A percentile compares a stretch with the other conserved stretches of the same genome.
These are phyloP conservation scores for Combretum micranthum DNA, from an alignment of 345 rosid genomes.

Conservation along the genomic window DNA sequence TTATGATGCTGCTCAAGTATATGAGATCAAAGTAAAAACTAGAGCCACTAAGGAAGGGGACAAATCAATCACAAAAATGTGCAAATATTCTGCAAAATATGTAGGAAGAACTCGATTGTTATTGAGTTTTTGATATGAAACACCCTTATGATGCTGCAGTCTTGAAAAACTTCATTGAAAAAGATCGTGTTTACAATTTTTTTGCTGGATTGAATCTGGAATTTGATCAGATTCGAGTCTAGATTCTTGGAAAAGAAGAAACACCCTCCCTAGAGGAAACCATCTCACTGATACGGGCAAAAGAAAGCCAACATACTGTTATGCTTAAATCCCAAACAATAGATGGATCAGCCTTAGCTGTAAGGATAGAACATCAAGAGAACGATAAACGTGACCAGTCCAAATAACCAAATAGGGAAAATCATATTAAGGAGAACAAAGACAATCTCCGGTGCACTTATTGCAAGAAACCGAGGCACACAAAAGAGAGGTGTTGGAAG, in stretches of 20 bases:
- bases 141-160: neutral
- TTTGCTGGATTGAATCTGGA: neutral
- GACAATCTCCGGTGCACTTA: neutral
- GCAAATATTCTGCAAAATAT: too few species aligned
- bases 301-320: constrained; percentile 1
- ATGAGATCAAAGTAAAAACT: too few species aligned
- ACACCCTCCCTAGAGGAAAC: neutral
- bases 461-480: neutral
- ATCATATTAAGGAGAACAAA: constrained; percentile 3
- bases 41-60: too few species aligned
- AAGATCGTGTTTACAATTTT: constrained; percentile 2
- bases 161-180: constrained; percentile 1
- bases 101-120: too few species aligned
- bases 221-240: too few species aligned
- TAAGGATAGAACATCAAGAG: neutral
- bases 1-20: too few species aligned
- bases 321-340: neutral
- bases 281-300: neutral
- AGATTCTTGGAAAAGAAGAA: constrained; percentile 3
- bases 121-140: neutral
- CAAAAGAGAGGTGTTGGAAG: constrained; percentile 2
- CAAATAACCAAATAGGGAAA: neutral
- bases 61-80: too few species aligned
- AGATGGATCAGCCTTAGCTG: neutral
- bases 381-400: too few species aligned